Evolutionary conservation across 2,329 filamentous ascomycete species (phyloP).

Genomic region (Fusarium protoensiforme): DNA sequence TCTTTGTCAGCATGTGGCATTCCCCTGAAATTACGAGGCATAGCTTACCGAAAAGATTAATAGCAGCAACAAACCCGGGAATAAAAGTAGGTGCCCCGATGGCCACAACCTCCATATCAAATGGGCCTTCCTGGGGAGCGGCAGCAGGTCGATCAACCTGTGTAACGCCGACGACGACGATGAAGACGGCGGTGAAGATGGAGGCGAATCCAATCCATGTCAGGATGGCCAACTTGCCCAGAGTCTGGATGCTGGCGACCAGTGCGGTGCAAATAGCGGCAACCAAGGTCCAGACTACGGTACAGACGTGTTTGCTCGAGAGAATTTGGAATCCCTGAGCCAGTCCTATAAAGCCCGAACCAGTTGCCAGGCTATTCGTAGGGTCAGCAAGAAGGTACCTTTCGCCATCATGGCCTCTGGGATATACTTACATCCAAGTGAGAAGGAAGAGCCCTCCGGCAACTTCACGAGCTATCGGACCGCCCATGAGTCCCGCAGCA

Average conservation of each 20-base stretch:
- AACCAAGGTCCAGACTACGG: slow-evolving; percentile 37
- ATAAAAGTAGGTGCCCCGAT: slow-evolving; percentile 37
- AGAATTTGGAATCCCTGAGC: slow-evolving; percentile 38
- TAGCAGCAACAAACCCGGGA: slow-evolving; percentile 35
- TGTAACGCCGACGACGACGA: slow-evolving; percentile 44
- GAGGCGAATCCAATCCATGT: slow-evolving; percentile 44
- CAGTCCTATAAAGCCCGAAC: slow-evolving; percentile 38
- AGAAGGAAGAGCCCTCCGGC: slow-evolving; percentile 37
- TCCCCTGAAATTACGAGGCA: not conserved
- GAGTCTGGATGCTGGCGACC: slow-evolving; percentile 44
- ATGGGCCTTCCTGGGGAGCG: slow-evolving; percentile 34
- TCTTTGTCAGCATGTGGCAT: not conserved
- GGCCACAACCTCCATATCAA: slow-evolving; percentile 45
- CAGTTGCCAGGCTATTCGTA: slow-evolving; percentile 27
- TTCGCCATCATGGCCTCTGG: not conserved
- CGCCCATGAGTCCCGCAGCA: slow-evolving; percentile 37
- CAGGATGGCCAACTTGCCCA: slow-evolving; percentile 44
- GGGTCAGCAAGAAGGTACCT: not conserved
- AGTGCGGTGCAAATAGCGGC: slow-evolving; percentile 38
- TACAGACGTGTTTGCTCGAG: slow-evolving; percentile 32
- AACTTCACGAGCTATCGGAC: slow-evolving; percentile 34
- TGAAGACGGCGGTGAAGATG: slow-evolving; percentile 43
- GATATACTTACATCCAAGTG: slow-evolving; percentile 35
- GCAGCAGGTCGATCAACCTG: slow-evolving; percentile 25
- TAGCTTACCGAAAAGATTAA: slow-evolving; percentile 41